Evolutionary conservation across 176 grass and related monocot species (phyloP).

Genomic region (barley (Hordeum vulgare)): MorexV3_pseudomolecules_assembly NC_058520.1:474254262-474254761

Average conservation of each 20-base stretch:
- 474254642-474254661: neutral
- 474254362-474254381: neutral
- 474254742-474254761: too few species aligned
- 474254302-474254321: neutral
- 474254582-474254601: neutral
- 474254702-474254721: too few species aligned
- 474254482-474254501: neutral
- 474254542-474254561: neutral
- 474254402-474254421: neutral
- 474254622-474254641: neutral
- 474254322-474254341: constrained; percentile 32
- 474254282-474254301: constrained; percentile 24
- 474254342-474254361: constrained; percentile 38
- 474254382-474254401: neutral
- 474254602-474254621: neutral
- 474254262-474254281: constrained; percentile 34
- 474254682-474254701: too few species aligned
- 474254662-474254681: too few species aligned
- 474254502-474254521: neutral
- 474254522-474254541: neutral
- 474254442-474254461: neutral
- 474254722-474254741: neutral
- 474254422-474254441: neutral
- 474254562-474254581: neutral
- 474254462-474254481: neutral